Conservation (phyloP, 1,284 basidiomycete genomes). For the Trichosporon faecale region DNA sequence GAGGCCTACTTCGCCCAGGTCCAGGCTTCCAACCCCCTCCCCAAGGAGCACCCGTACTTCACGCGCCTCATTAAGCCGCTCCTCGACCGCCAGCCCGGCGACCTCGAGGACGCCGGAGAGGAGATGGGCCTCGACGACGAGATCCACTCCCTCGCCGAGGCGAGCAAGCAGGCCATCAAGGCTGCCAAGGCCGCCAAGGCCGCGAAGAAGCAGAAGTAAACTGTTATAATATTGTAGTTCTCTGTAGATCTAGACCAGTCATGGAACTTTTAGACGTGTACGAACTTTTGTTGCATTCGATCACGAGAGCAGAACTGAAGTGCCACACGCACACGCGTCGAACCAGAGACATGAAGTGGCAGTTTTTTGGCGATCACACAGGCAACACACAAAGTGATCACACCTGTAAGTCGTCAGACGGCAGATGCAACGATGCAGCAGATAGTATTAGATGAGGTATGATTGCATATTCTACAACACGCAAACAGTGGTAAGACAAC, state of each 20-base stretch:
- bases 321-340: not conserved
- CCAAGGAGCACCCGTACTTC: conserved; percentile 57
- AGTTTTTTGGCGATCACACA: not conserved
- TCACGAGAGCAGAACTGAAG: too few species aligned
- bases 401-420: too few species aligned
- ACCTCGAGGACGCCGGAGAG: conserved; percentile 53
- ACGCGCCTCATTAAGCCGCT: conserved; percentile 58
- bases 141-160: conserved; percentile 37
- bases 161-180: conserved; percentile 14
- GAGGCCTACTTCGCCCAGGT: conserved; percentile 56
- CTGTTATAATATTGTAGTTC: conserved; percentile 9
- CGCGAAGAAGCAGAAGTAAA: conserved; percentile 12
- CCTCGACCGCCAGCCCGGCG: conserved; percentile 54
- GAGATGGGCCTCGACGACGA: conserved; percentile 54
- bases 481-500: conserved; percentile 18
- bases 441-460: not conserved
- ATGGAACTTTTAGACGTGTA: conserved; percentile 12
- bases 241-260: conserved; percentile 4
- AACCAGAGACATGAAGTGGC: not conserved
- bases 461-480: conserved; percentile 20
- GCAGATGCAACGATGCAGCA: not conserved
- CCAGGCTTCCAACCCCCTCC: conserved; percentile 47
- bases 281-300: not conserved
- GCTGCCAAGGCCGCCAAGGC: conserved; percentile 10
- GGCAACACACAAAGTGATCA: too few species aligned